Percentiles rank a stretch among this genome's conserved stretches.
Evolutionary conservation across 441 rosid genomes (phyloP).

Genomic region (Biscutella laevigata): DNA sequence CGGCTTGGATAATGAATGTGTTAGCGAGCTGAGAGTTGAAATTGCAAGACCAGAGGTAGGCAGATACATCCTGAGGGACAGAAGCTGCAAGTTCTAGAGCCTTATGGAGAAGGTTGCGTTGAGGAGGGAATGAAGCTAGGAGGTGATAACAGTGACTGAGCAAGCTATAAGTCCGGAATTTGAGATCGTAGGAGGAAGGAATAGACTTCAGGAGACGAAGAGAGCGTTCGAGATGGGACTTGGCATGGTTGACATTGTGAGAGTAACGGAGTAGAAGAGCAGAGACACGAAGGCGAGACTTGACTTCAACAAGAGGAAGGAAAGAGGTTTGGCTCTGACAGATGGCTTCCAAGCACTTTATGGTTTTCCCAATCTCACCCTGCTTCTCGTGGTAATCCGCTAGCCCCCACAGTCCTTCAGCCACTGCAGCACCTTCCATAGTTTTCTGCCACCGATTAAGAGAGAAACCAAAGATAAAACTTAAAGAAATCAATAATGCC

Average conservation of each 20-base stretch:
- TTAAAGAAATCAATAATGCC: not conserved
- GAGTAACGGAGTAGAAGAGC: conserved; percentile 69
- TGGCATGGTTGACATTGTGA: conserved; percentile 74
- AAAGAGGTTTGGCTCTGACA: conserved; percentile 67
- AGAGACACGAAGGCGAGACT: conserved; percentile 76
- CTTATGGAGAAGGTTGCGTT: conserved; percentile 62
- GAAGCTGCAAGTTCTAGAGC: conserved; percentile 69
- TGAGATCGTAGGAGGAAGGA: conserved; percentile 82
- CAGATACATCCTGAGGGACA: conserved; percentile 39
- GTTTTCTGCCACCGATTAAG: conserved; percentile 1
- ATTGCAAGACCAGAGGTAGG: conserved; percentile 80
- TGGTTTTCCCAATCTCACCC: conserved; percentile 65
- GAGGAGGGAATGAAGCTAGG: conserved; percentile 68
- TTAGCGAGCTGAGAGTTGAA: conserved; percentile 91
- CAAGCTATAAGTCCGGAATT: conserved; percentile 68
- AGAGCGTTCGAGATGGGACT: conserved; percentile 83
- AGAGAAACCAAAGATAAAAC: not conserved
- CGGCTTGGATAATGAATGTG: conserved; percentile 72
- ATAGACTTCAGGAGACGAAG: conserved; percentile 64
- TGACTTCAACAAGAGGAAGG: conserved; percentile 76
- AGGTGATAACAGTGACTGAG: conserved; percentile 90
- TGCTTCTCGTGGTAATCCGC: conserved; percentile 71
- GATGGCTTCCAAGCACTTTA: conserved; percentile 84
- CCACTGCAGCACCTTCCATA: conserved; percentile 75
- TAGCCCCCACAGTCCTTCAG: conserved; percentile 88